Evolutionary conservation across 2,329 filamentous ascomycete genomes (phyloP).

Genomic region (Exophiala spinifera): DNA sequence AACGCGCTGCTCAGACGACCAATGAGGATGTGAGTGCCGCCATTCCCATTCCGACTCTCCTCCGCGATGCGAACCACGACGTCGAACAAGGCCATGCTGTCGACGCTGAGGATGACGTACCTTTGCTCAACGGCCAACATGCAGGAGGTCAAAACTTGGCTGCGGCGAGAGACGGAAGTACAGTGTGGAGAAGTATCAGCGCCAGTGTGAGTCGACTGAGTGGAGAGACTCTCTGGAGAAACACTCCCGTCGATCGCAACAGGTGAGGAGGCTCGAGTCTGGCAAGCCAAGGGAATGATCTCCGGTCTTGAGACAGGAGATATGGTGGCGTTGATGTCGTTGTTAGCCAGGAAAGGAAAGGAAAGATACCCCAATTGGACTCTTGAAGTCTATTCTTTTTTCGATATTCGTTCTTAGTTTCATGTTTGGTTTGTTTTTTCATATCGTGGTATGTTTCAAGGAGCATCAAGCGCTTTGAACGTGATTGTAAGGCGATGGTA

Average conservation of each 20-base stretch:
- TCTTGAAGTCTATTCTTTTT: no score
- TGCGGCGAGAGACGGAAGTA: conserved; percentile 33
- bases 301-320: no score
- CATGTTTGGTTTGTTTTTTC: no score
- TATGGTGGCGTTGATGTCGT: no score
- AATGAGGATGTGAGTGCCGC: conserved; percentile 52
- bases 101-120: conserved; percentile 33
- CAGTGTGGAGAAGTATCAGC: conserved; percentile 44
- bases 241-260: conserved; percentile 27
- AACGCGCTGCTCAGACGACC: conserved; percentile 43
- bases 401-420: no score
- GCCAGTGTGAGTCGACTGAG: conserved; percentile 46
- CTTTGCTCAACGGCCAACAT: conserved; percentile 32
- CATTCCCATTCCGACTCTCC: conserved; percentile 42
- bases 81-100: conserved; percentile 41
- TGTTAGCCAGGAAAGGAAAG: no score
- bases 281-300: no score
- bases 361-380: no score
- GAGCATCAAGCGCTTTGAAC: no score
- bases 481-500: no score
- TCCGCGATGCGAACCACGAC: conserved; percentile 41
- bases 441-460: no score
- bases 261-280: conserved; percentile 12
- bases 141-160: conserved; percentile 25
- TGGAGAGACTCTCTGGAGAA: conserved; percentile 40